Evolutionary conservation across 2,329 filamentous ascomycete genomes (phyloP).

Genomic region (Fusarium foetens): DNA sequence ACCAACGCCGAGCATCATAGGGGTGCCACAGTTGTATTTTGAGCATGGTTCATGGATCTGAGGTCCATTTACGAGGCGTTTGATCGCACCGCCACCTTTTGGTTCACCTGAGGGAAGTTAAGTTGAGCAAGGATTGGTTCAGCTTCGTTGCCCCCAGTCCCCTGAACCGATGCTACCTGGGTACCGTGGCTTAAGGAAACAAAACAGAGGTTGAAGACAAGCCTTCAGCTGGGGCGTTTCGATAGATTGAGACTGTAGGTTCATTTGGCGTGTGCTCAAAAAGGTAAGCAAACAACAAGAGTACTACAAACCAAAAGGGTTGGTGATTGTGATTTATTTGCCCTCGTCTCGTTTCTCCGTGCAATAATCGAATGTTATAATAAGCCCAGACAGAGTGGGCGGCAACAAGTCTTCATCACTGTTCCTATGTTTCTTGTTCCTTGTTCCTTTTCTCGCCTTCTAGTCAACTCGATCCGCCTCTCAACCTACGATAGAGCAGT

Average conservation of each 20-base stretch:
- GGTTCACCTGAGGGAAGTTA: slow-evolving; percentile 38
- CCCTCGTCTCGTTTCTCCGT: not conserved
- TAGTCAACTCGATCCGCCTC: slow-evolving; percentile 17
- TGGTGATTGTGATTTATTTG: not conserved
- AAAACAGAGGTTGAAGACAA: not conserved
- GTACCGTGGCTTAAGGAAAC: slow-evolving; percentile 1
- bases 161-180: slow-evolving; percentile 1
- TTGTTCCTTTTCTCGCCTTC: slow-evolving; percentile 5
- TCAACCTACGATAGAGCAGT: slow-evolving; percentile 32
- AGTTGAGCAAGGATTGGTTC: slow-evolving; percentile 30
- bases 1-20: slow-evolving; percentile 11
- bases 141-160: slow-evolving; percentile 23
- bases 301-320: not conserved
- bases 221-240: slow-evolving; percentile 34
- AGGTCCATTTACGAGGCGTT: slow-evolving; percentile 16
- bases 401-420: slow-evolving; percentile 5
- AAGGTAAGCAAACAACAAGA: not conserved
- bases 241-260: slow-evolving; percentile 9
- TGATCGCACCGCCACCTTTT: slow-evolving; percentile 35
- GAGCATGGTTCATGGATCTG: slow-evolving; percentile 22
- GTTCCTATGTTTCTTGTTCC: slow-evolving; percentile 10
- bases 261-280: not conserved
- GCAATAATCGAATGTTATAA: slow-evolving; percentile 6
- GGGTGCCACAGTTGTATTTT: slow-evolving; percentile 30
- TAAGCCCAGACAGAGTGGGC: slow-evolving; percentile 3